A percentile compares a stretch with the other conserved stretches of the same genome.
phyloP scores from a whole-genome alignment of 2,329 filamentous ascomycete species.

The Aspergillus novofumigatus region DNA sequence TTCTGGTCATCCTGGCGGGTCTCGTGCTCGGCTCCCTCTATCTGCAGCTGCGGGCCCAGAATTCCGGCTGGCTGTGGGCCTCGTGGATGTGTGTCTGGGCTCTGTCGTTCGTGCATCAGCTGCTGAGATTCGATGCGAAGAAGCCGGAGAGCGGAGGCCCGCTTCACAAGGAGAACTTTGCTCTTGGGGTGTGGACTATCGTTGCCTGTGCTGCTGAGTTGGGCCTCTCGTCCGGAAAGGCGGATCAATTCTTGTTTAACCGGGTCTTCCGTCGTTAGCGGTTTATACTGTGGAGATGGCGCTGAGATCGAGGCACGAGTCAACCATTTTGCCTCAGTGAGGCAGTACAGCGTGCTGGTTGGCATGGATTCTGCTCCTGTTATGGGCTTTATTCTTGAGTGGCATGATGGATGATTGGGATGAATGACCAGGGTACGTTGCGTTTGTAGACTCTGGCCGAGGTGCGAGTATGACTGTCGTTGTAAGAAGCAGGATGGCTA shows the following conservation, averaged over 20 bases:
- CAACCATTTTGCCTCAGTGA: not conserved
- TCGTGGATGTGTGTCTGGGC: conserved; percentile 10
- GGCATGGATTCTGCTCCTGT: not conserved
- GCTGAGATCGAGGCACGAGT: not conserved
- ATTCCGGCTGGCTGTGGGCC: conserved; percentile 7
- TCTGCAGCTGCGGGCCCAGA: not conserved
- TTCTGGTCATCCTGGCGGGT: conserved; percentile 1
- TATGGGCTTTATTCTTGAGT: not conserved
- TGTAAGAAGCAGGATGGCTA: too few species aligned
- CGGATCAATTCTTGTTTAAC: conserved; percentile 17
- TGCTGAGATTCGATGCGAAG: conserved; percentile 3
- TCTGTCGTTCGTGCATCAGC: not conserved
- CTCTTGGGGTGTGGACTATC: conserved; percentile 5
- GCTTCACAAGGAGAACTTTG: conserved; percentile 5
- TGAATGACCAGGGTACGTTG: not conserved
- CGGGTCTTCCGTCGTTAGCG: not conserved
- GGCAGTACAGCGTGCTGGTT: not conserved
- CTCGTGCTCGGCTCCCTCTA: not conserved
- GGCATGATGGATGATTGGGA: not conserved
- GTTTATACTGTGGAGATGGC: not conserved
- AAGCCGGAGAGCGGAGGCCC: conserved; percentile 2
- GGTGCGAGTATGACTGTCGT: not conserved
- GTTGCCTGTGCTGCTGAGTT: conserved; percentile 4
- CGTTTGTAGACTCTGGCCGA: not conserved
- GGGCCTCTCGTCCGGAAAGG: conserved; percentile 56